Percentiles rank a stretch among this genome's conserved stretches.
These are phyloP conservation scores for Torulaspora globosa DNA, from an alignment of 1,139 yeast species.

Conservation along the genomic window DNA sequence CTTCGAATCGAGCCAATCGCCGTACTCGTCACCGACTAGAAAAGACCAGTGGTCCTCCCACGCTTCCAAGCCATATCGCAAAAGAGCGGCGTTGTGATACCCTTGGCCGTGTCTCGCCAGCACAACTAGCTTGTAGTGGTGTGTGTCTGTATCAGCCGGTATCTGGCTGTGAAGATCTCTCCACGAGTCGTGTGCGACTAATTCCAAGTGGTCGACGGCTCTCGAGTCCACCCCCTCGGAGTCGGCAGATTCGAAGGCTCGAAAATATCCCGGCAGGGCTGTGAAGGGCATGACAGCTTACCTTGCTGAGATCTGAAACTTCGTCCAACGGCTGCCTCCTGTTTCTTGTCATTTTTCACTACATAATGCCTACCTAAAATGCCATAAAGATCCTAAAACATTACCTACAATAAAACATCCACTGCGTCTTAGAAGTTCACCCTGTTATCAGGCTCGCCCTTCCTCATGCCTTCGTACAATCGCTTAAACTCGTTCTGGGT, in stretches of 20 bases:
- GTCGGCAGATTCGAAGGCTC: constrained; percentile 16
- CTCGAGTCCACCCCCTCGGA: constrained; percentile 20
- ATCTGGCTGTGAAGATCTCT: constrained; percentile 34
- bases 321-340: not conserved
- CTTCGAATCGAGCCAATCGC: constrained; percentile 32
- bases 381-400: not conserved
- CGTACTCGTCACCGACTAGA: constrained; percentile 37
- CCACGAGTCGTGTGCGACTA: constrained; percentile 45
- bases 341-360: constrained; percentile 1
- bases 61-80: constrained; percentile 50
- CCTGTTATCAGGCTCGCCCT: constrained; percentile 36
- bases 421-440: constrained; percentile 27
- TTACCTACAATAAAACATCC: not conserved
- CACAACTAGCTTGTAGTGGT: constrained; percentile 48
- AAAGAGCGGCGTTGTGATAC: constrained; percentile 60
- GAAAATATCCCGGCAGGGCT: constrained; percentile 31
- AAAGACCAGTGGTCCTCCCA: constrained; percentile 63
- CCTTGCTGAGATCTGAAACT: not conserved
- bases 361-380: constrained; percentile 3
- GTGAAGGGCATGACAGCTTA: constrained; percentile 9
- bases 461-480: constrained; percentile 26
- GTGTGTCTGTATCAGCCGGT: constrained; percentile 22
- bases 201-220: constrained; percentile 44
- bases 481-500: constrained; percentile 31
- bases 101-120: constrained; percentile 81